Evolutionary conservation across 768 basidiomycete species (phyloP), one percentile per base, ranked within the genome.

Genomic region (Phlegmacium glaucopus): DNA sequence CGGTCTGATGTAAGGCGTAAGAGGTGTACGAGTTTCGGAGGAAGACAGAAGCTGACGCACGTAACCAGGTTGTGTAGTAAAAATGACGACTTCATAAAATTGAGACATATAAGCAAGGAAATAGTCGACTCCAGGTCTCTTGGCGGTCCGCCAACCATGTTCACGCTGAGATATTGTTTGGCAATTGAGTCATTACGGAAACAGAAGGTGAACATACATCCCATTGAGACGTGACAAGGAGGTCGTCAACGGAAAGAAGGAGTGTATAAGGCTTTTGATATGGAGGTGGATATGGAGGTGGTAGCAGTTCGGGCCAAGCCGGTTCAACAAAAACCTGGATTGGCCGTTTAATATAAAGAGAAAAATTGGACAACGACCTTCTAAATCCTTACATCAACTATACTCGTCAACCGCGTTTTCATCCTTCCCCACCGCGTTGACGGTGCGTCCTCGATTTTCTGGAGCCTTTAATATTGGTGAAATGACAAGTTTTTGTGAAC

Each of bases 71-170:
- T 95, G 92, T 13, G 84, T 78, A 9, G 94, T 98, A 71, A 98
- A 99, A 45, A 99, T 75, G 28, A 98, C 95, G 48, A 98, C 82
- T 72, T 99, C 96, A 64, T 93, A 99, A 72, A 98, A 99, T 61
- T 97, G 95, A 0, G 93, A 91, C 40, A 99, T 80, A 65, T 99
- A 99, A 22, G 82, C 94, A 28, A 99, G 76, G 79, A 99, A 99
- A 70, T 99, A 98, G 62, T 99, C 96, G 12, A 94, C 90, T 4
- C 96, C 96, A 1, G 96, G 95, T 28, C 96, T 83, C 70, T 98
- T 99, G 5, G 94, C 95, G 3, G 95, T 97, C 54, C 92, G 77
- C 95, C 96, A 99, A 43, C 96, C 96, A 58, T 90, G 77, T 69
- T 90, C 81, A 45, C 94, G 83, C 93, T 96, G 50, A 28, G 36